Base-by-base conservation (phyloP, 352 stramenopile genomes). In the Phytophthora sojae region DNA sequence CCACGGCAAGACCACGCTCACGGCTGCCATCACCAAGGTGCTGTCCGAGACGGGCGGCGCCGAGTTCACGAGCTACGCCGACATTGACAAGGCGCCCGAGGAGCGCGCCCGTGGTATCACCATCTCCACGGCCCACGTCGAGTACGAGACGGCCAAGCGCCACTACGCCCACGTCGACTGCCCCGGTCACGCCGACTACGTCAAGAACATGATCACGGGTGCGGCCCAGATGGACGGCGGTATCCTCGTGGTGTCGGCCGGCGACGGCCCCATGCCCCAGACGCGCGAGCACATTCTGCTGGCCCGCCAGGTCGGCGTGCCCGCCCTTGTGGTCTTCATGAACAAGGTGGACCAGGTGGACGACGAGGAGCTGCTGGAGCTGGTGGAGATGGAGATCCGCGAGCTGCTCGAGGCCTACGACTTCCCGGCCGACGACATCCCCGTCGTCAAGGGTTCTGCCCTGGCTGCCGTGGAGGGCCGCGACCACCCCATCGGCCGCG, bases 131-230 rank as follows among this genome's bases (percentile, higher is more conserved):
- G 67, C 72, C 26, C 72, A 76, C 17, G 67, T 76, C 5, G 67
- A 79, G 62, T 79, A 76, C 54, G 62, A 79, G 35, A 76, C 72
- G 30, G 15, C 14, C 3, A 79, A 73, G 25, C 67, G 67, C 42
- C 67, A 76, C 67, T 79, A 76, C 55, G 96, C 96, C 14, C 96
- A 99, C 83, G 97, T 99, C 52, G 97, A 99, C 86, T 99, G 96
- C 78, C 95, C 94, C 12, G 97, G 97, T 42, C 97, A 99, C 58
- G 67, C 67, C 12, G 72, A 79, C 25, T 79, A 76, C 62, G 67
- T 79, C 3, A 99, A 99, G 85, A 99, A 99, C 79, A 99, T 99
- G 96, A 99, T 99, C 81, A 99, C 97, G 5, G 97, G 96, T 29
- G 96, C 97, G 8, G 96, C 96, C 15, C 97, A 99, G 81, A 99